These are phyloP conservation scores for Cerioporus squamosus DNA, from an alignment of 1,284 basidiomycete species.

Conservation along the genomic window DNA sequence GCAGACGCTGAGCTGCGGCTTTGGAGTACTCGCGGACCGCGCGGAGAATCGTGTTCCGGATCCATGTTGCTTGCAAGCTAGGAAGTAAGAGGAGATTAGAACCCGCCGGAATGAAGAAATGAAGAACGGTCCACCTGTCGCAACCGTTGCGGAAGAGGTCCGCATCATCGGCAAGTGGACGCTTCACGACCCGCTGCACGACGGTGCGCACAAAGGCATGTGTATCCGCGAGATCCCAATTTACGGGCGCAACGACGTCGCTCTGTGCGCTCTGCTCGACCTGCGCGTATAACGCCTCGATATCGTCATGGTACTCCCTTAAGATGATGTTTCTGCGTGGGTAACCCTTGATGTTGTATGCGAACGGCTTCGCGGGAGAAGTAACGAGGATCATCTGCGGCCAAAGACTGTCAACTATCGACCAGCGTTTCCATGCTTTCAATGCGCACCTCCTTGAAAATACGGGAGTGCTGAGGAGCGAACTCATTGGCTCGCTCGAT, in stretches of 20 bases:
- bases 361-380: conserved; percentile 34
- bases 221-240: conserved; percentile 30
- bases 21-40: conserved; percentile 20
- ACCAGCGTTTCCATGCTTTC: background rate
- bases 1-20: conserved; percentile 18
- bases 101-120: too few species aligned
- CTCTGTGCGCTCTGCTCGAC: conserved; percentile 31
- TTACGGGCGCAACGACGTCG: conserved; percentile 25
- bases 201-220: conserved; percentile 30
- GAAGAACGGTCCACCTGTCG: too few species aligned
- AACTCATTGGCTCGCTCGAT: conserved; percentile 42
- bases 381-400: conserved; percentile 39
- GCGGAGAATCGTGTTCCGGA: conserved; percentile 36
- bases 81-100: too few species aligned
- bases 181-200: conserved; percentile 28
- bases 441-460: conserved; percentile 40
- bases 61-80: conserved; percentile 39
- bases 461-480: conserved; percentile 44
- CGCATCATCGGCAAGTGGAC: conserved; percentile 27
- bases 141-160: conserved; percentile 45
- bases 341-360: conserved; percentile 39
- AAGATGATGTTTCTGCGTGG: conserved; percentile 34
- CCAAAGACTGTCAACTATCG: background rate
- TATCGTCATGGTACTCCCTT: conserved; percentile 34
- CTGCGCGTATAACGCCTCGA: conserved; percentile 34